Evolutionary conservation across 208 protist species (phyloP), one percentile per base, ranked within the genome.

Genomic region (Crithidia expoeki): DNA sequence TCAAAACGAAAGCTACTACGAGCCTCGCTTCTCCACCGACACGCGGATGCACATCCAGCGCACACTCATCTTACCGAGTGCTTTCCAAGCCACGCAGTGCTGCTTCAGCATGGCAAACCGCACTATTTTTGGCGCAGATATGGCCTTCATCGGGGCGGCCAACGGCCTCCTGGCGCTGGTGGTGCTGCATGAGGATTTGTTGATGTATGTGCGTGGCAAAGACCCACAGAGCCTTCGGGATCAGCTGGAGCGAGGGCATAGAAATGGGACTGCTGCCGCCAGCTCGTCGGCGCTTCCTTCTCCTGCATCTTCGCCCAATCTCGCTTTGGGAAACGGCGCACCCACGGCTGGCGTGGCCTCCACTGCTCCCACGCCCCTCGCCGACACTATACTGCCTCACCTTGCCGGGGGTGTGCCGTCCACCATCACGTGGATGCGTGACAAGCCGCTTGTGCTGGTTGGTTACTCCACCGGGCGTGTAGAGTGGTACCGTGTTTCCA

Each of bases 341-440:
- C n/a, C n/a, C n/a, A n/a, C n/a, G n/a, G n/a, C n/a, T n/a, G n/a
- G n/a, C n/a, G n/a, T n/a, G n/a, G n/a, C n/a, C n/a, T n/a, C n/a
- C n/a, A n/a, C n/a, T n/a, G n/a, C n/a, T n/a, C n/a, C n/a, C n/a
- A n/a, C n/a, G n/a, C n/a, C n/a, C n/a, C n/a, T n/a, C n/a, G n/a
- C n/a, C n/a, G n/a, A n/a, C 49, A 23, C 46, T 19, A 51, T 23
- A 30, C 32, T 1, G 3, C 1, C 42, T 4, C 51, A 4, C 3
- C 19, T 11, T 19, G 38, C 0, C 50, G n/a, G 3, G 21, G 72
- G 65, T 16, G 77, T 62, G 10, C 85, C 83, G 34, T 82, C 81
- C n/a, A 96, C 91, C 14, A 89, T 96, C 49, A 96, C 88, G 19
- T 96, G 91, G 86, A 87, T 96, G 83, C 84, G 86, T 7, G 80